Percentiles rank a stretch among this genome's conserved stretches.
These are phyloP conservation scores for Verticillium tricorpus DNA, from an alignment of 2,329 filamentous ascomycete species.

Conservation along the genomic window DNA sequence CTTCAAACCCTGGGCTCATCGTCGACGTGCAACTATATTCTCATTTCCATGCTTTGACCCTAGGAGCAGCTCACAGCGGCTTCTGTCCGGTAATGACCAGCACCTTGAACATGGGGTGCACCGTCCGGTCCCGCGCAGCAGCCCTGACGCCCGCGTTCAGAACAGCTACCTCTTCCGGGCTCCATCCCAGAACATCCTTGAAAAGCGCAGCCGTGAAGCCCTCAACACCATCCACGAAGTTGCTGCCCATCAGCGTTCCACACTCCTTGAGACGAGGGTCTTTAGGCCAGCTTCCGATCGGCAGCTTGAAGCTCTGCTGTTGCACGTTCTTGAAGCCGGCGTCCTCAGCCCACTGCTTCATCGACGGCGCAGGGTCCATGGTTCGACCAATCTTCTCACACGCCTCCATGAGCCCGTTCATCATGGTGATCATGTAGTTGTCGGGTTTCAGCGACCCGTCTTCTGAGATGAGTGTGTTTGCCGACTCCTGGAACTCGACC, in stretches of 20 bases:
- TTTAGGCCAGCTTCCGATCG: constrained; percentile 32
- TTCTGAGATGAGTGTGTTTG: constrained; percentile 5
- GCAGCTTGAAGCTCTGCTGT: constrained; percentile 22
- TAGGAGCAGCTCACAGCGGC: constrained; percentile 5
- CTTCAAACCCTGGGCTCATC: too few relatives aligned
- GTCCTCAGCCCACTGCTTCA: constrained; percentile 17
- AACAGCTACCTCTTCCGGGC: constrained; percentile 15
- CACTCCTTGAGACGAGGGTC: constrained; percentile 35
- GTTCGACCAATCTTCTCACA: constrained; percentile 22
- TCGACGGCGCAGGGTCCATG: constrained; percentile 21
- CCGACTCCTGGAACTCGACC: constrained; percentile 6
- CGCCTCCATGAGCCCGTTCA: constrained; percentile 16
- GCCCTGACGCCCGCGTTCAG: constrained; percentile 19
- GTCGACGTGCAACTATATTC: neutral
- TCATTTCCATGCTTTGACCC: neutral
- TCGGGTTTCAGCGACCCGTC: constrained; percentile 1
- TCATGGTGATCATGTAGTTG: constrained; percentile 12
- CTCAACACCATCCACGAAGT: constrained; percentile 16
- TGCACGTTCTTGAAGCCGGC: constrained; percentile 26
- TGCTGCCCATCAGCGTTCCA: constrained; percentile 18
- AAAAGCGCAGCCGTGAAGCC: constrained; percentile 19
- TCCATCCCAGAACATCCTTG: constrained; percentile 23
- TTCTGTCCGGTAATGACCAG: constrained; percentile 24
- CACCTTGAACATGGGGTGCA: constrained; percentile 25
- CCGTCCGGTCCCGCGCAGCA: constrained; percentile 19